A percentile compares a stretch with the other conserved stretches of the same genome.
phyloP scores from a whole-genome alignment of 2,329 filamentous ascomycete species.

The Lachnellula hyalina region DNA sequence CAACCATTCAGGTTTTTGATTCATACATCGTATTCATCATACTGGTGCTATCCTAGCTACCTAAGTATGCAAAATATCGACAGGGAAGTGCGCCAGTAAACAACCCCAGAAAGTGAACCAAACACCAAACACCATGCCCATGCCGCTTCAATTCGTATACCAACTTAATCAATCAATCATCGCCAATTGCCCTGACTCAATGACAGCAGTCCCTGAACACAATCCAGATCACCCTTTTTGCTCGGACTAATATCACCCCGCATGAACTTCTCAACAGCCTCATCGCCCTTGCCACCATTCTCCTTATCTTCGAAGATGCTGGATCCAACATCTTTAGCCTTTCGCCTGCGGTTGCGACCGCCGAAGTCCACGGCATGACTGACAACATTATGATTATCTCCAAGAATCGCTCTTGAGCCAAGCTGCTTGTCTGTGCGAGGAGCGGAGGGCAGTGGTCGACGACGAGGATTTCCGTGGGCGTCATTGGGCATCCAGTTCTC shows the following conservation, averaged over 20 bases:
- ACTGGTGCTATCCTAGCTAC: conserved; percentile 17
- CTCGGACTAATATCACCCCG: conserved; percentile 58
- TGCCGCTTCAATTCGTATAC: not conserved
- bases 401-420: conserved; percentile 22
- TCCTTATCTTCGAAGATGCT: conserved; percentile 51
- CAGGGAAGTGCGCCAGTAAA: conserved; percentile 9
- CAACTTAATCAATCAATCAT: conserved; percentile 9
- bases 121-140: conserved; percentile 2
- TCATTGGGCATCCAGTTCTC: conserved; percentile 74
- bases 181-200: conserved; percentile 91
- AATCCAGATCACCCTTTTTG: conserved; percentile 78
- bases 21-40: conserved; percentile 8
- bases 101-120: not conserved
- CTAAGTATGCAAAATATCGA: conserved; percentile 9
- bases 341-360: conserved; percentile 21
- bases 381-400: conserved; percentile 23
- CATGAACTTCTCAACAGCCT: conserved; percentile 73
- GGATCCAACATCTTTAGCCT: conserved; percentile 28
- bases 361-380: conserved; percentile 23
- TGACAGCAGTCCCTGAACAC: conserved; percentile 81
- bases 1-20: not conserved
- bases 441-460: conserved; percentile 27
- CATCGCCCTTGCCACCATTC: conserved; percentile 35
- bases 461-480: conserved; percentile 38
- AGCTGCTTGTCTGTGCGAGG: conserved; percentile 18